Evolutionary conservation across 352 stramenopile genomes (phyloP), one percentile per base, ranked within the genome.

Genomic region (Globisporangium nodosum): DNA sequence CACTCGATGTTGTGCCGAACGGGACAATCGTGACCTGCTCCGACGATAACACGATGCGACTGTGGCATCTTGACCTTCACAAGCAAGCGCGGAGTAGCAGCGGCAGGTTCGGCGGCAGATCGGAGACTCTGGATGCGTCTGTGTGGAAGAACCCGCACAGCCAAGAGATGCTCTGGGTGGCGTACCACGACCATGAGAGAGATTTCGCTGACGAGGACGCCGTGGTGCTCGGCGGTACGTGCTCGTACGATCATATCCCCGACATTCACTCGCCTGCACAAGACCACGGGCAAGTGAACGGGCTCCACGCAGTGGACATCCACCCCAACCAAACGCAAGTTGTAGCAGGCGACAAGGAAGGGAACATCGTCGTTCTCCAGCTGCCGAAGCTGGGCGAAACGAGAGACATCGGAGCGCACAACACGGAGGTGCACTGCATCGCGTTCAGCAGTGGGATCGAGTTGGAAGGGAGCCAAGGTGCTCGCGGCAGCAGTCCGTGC

Each of bases 61-160:
- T 96, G 7, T 97, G 90, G 90, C 78, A 96, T 58, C 60, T 96
- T 30, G 83, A 92, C 30, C 49, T 85, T 9, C 74, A 89, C 63
- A 84, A 85, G 54, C 56, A 63, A 50, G 48, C 52, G 15, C 47
- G 59, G 18, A 68, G 37, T n/a, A 77, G 59, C 62, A 66, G 72
- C 1, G 74, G 78, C 37, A 61, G 70, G 9, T 31, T 43, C 0
- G 56, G 52, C 35, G 60, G 64, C 2, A 31, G 30, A 6, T 49
- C 45, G 8, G 45, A 49, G 21, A 49, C 35, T 33, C 18, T 8
- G 24, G 56, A 68, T 0, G 56, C 45, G 16, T 52, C 59, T 33
- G 52, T 61, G 7, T 92, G 80, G 81, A 80, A 76, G 55, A 90
- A 87, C 48, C 73, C 78, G 0, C 80, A 79, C 51, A 90, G 82